These are phyloP conservation scores for Coelastrella sp. DNA, from an alignment of 139 green algal genomes.

Conservation along the genomic window DNA sequence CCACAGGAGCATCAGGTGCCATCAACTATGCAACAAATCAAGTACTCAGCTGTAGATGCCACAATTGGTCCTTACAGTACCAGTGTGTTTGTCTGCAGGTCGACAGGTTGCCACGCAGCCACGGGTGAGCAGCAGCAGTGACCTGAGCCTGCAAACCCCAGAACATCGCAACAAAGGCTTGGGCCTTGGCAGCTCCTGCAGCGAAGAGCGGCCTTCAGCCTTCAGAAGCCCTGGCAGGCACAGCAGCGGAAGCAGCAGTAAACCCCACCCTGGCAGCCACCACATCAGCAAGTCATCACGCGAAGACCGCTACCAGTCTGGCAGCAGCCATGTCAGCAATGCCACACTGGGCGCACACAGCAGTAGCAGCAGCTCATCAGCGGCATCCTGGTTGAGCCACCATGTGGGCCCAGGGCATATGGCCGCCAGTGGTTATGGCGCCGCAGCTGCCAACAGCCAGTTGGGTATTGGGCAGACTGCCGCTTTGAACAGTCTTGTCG, in stretches of 20 bases:
- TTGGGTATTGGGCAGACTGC: not conserved
- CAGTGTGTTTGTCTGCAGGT: not conserved
- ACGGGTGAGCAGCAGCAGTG: not conserved
- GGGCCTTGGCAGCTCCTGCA: not conserved
- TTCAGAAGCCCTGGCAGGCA: not conserved
- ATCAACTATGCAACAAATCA: no score
- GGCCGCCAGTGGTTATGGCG: not conserved
- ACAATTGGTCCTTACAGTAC: not conserved
- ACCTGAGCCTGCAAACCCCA: not conserved
- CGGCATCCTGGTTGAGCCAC: not conserved
- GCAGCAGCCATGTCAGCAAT: not conserved
- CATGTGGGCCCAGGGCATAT: not conserved
- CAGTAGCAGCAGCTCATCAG: slow-evolving; percentile 20
- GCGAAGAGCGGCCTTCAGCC: not conserved
- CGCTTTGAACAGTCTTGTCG: not conserved
- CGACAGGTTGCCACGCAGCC: not conserved
- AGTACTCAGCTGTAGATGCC: not conserved
- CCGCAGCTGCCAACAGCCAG: not conserved
- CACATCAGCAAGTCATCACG: not conserved
- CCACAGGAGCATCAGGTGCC: no score
- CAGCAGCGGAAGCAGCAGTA: not conserved
- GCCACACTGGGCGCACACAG: not conserved
- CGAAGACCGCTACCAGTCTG: not conserved
- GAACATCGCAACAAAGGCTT: not conserved
- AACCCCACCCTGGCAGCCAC: not conserved